These are phyloP conservation scores for Blastocystis sp. DNA, from an alignment of 352 stramenopile species.

Conservation along the genomic window DNA sequence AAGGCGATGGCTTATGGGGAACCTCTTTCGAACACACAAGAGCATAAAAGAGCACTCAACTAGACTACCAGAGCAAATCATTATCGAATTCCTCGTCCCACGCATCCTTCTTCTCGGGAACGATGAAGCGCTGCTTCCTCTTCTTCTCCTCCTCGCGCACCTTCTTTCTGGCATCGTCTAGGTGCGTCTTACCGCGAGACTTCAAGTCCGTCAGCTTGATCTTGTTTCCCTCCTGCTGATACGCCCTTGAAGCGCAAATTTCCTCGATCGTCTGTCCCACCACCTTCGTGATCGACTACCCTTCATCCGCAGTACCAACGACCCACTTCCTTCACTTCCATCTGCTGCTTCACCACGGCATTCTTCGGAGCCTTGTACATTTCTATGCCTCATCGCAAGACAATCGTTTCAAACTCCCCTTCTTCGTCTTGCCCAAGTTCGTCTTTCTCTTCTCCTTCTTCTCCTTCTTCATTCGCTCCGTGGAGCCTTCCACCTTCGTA, in stretches of 20 bases:
- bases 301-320: background rate
- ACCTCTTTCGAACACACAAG: background rate
- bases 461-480: constrained; percentile 37
- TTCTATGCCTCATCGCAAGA: constrained; percentile 1
- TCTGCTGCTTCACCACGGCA: constrained; percentile 35
- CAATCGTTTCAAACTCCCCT: constrained; percentile 1
- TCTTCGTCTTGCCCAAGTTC: constrained; percentile 40
- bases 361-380: constrained; percentile 55
- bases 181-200: constrained; percentile 30
- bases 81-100: constrained; percentile 66
- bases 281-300: constrained; percentile 63
- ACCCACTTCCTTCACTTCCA: constrained; percentile 28
- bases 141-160: constrained; percentile 63
- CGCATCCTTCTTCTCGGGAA: constrained; percentile 63
- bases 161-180: constrained; percentile 64
- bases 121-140: constrained; percentile 55
- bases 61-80: constrained; percentile 67
- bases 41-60: background rate
- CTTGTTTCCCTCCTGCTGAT: constrained; percentile 66
- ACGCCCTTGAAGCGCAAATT: constrained; percentile 53
- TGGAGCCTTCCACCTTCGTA: constrained; percentile 31
- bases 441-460: constrained; percentile 23
- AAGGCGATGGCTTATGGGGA: too few relatives aligned
- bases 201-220: constrained; percentile 68
- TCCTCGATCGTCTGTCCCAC: constrained; percentile 65